Evolutionary conservation across 371 early-diverging fungal species (phyloP), one percentile per base, ranked within the genome.

Genomic region (Mucor racemosus): DNA sequence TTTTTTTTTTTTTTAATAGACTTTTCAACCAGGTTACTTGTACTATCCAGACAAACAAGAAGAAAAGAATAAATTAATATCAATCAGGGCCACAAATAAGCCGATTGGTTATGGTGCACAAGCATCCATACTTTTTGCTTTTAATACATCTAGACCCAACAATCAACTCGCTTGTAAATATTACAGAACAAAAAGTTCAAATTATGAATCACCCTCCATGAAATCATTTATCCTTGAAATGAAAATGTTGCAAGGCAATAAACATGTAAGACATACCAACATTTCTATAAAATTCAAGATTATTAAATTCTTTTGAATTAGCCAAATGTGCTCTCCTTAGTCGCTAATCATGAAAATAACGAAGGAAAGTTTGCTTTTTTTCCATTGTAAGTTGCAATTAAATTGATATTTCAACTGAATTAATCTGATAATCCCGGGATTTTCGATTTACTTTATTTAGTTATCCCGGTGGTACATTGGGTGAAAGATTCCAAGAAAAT

Each of bases 311-410:
- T 26, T 26, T 26, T 26, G 26, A 26, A 26, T 3, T 60, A 69
- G 69, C n/a, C 33, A 10, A 69, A 69, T 56, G 64, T 69, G 6
- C 21, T 69, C 0, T 54, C 61, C 13, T 17, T 64, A 5, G 38
- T 69, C 1, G 40, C 60, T 39, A 1, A 10, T 10, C 21, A 48
- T 40, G 35, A 46, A 31, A 46, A n/a, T 4, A 13, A 58, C 0
- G 8, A 42, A 6, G 7, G 10, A 2, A 19, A 9, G 2, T 44
- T 55, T 21, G 31, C 26, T 0, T 60, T 60, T 41, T 17, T 46
- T 1, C 69, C 69, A 14, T 31, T 64, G 69, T 69, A 56, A 54
- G 65, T 44, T 34, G 33, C 33, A 26, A 19, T 7, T 31, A 34
- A 15, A n/a, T 44, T 44, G n/a, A 5, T 34, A 15, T 31, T 15